A percentile compares a stretch with the other conserved stretches of the same genome.
Evolutionary conservation across 768 basidiomycete species (phyloP).

Genomic region (Gautieria morchelliformis): DNA sequence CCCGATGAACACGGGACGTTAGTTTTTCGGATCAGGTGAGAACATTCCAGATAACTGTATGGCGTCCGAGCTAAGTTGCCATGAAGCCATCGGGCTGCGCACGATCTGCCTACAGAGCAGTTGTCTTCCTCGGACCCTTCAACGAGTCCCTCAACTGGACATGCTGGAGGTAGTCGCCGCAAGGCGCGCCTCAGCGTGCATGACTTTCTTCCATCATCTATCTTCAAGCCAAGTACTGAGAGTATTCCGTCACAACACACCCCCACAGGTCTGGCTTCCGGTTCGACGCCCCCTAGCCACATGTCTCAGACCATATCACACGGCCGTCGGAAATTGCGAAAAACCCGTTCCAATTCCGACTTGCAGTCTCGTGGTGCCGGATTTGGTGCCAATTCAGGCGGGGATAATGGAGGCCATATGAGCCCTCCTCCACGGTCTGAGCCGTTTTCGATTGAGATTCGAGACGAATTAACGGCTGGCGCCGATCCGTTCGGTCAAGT

Average conservation of each 20-base stretch:
- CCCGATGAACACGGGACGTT: conserved; percentile 72
- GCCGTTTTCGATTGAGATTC: conserved; percentile 1
- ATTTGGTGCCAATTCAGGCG: neutral
- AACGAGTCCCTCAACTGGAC: neutral
- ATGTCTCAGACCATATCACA: conserved; percentile 22
- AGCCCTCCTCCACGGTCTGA: neutral
- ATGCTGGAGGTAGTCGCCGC: neutral
- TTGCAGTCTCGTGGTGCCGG: conserved; percentile 15
- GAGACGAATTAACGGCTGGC: conserved; percentile 6
- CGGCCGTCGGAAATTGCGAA: conserved; percentile 49
- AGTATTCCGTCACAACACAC: conserved; percentile 8
- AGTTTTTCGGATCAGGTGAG: conserved; percentile 69
- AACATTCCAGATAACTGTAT: too few species aligned
- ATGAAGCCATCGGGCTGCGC: neutral
- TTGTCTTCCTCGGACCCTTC: conserved; percentile 45
- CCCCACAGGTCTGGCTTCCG: neutral
- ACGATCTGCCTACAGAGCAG: neutral
- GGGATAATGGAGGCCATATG: neutral
- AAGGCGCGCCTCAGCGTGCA: conserved; percentile 58
- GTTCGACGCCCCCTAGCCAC: conserved; percentile 4
- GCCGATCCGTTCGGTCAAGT: conserved; percentile 5
- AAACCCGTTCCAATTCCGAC: conserved; percentile 70
- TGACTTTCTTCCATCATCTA: conserved; percentile 37
- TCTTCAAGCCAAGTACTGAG: conserved; percentile 33
- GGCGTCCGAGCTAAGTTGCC: neutral